Base-by-base conservation (phyloP, 1,284 basidiomycete species). In the Leccinum cinnamomeum region DNA sequence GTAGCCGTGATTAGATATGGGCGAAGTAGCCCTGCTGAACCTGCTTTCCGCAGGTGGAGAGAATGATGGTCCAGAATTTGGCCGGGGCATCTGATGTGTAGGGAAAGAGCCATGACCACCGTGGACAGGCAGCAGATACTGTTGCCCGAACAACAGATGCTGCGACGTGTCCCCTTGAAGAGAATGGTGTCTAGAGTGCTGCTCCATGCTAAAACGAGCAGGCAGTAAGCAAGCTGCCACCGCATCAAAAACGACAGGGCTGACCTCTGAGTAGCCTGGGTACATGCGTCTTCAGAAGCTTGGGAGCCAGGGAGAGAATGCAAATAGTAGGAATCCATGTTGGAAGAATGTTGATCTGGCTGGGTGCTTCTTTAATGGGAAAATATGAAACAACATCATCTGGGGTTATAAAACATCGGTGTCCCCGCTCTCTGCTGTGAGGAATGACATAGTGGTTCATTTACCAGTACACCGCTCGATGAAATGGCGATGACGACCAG, bases 401-500 rank as follows among this genome's bases (percentile, higher is more conserved):
- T 23, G 62, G 58, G 64, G 57, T 58, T 72, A 70, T 73, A 69
- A 72, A 44, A 63, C 61, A 44, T 65, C 70, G 59, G 62, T 5
- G 62, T 53, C 48, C 59, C 25, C 64, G 37, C 70, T 28, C 50
- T 63, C 66, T 53, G 59, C 62, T 51, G 66, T 56, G 58, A 64
- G 35, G 41, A 60, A n/a, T 66, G 60, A 69, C 66, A 64, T 58
- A 60, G 60, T 59, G 11, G 35, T 69, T 68, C 71, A 68, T 65
- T 65, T 68, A 53, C 57, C 44, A 57, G 46, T 57, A 60, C 69
- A 71, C 67, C 44, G 67, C 69, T 65, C 63, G 62, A 53, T 12
- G 63, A 62, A 65, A 25, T 61, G 67, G 70, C 69, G 50, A 72
- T 74, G 70, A 71, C 62, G 67, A 72, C 59, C 57, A 60, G 56